Percentiles rank a stretch among this genome's conserved stretches.
Evolutionary conservation across 192 early-diverging fungal species (phyloP).

Genomic region (Umbelopsis sp.): DNA sequence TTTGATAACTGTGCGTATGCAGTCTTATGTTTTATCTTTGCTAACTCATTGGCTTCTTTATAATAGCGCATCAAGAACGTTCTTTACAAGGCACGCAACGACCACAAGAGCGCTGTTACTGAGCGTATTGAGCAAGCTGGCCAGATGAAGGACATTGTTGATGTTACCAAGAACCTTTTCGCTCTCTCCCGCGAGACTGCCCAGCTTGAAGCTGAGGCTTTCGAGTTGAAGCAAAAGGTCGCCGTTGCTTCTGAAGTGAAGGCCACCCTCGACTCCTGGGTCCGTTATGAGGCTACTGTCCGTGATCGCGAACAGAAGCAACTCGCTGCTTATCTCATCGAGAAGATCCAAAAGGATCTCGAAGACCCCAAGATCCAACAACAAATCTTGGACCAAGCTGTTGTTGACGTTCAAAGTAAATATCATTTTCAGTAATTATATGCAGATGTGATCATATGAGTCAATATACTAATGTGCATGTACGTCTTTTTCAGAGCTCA

Average conservation of each 20-base stretch:
- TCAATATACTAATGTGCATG: not conserved
- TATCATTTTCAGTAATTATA: not conserved
- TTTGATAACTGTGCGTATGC: not conserved
- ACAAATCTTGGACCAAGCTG: conserved; percentile 59
- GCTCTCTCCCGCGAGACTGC: conserved; percentile 96
- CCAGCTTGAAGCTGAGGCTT: conserved; percentile 91
- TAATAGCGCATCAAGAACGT: conserved; percentile 79
- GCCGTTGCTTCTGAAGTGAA: conserved; percentile 83
- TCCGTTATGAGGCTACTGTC: conserved; percentile 91
- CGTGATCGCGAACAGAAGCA: conserved; percentile 94
- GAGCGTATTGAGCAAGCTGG: conserved; percentile 89
- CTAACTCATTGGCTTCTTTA: not conserved
- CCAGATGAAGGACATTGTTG: conserved; percentile 91
- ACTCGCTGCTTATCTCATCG: conserved; percentile 83
- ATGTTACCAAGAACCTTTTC: conserved; percentile 91
- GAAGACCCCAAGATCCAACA: conserved; percentile 69
- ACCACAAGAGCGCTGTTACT: conserved; percentile 91
- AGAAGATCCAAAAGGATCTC: conserved; percentile 72
- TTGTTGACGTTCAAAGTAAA: conserved; percentile 59
- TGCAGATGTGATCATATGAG: not conserved
- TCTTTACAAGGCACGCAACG: conserved; percentile 81
- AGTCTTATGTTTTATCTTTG: too few relatives aligned
- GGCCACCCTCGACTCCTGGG: conserved; percentile 92
- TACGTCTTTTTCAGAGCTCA: not conserved
- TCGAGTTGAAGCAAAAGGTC: conserved; percentile 92